These are phyloP conservation scores for Diaporthe capsici DNA, from an alignment of 2,329 filamentous ascomycete species.

Conservation along the genomic window DNA sequence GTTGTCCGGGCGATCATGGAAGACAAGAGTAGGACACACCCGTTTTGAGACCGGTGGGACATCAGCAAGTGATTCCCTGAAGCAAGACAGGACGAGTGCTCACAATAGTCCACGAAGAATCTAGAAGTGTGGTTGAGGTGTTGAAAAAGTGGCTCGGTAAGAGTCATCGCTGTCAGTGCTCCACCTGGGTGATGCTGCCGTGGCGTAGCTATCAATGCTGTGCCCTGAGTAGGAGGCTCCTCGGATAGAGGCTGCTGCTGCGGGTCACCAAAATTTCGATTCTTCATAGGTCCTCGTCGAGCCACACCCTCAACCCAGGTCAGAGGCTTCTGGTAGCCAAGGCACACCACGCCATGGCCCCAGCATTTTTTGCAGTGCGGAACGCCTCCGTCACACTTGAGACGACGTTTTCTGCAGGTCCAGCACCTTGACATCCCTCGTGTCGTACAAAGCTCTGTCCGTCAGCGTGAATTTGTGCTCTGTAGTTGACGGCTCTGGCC, in stretches of 20 bases:
- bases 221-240: background rate
- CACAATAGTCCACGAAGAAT: slow-evolving; percentile 17
- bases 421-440: slow-evolving; percentile 1
- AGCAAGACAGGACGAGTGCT: background rate
- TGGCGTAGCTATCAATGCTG: background rate
- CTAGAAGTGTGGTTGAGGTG: slow-evolving; percentile 1
- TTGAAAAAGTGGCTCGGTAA: background rate
- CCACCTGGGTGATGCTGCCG: background rate
- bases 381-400: background rate
- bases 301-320: slow-evolving; percentile 8
- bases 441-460: background rate
- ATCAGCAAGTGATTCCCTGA: background rate
- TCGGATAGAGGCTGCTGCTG: background rate
- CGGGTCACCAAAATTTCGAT: background rate
- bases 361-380: slow-evolving; percentile 15
- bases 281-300: slow-evolving; percentile 11
- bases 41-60: background rate
- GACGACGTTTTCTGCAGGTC: slow-evolving; percentile 6
- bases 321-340: slow-evolving; percentile 14
- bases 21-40: slow-evolving; percentile 10
- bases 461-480: background rate
- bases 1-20: background rate
- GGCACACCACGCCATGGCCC: slow-evolving; percentile 9
- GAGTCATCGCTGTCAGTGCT: background rate
- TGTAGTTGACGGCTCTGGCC: background rate